Evolutionary conservation across 441 rosid species (phyloP).

Genomic region (Cnidoscolus chayamansa): DNA sequence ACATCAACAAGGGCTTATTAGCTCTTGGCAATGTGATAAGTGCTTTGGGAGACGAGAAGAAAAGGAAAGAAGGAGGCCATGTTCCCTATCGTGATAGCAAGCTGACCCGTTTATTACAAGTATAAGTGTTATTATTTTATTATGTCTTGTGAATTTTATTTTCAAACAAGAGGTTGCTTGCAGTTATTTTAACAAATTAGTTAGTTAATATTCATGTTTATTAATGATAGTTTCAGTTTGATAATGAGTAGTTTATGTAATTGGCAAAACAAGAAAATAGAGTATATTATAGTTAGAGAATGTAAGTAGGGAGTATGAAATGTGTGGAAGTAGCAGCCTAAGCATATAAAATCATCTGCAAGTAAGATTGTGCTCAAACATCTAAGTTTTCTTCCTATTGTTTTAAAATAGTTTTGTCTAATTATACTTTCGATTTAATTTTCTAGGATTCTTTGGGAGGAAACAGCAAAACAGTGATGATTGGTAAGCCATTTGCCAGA

Average conservation of each 20-base stretch:
- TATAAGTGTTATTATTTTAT: conserved; percentile 12
- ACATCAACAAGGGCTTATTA: conserved; percentile 88
- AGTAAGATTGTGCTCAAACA: not conserved
- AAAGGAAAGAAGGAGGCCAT: conserved; percentile 94
- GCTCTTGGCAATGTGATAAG: conserved; percentile 97
- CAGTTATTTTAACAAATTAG: not conserved
- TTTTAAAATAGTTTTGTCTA: conserved; percentile 4
- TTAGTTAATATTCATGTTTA: not conserved
- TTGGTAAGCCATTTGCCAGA: conserved; percentile 50
- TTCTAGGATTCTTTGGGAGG: conserved; percentile 93
- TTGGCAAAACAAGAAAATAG: no score
- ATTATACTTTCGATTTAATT: conserved; percentile 17
- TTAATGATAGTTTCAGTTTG: not conserved
- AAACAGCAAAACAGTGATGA: conserved; percentile 97
- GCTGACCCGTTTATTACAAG: conserved; percentile 95
- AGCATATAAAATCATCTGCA: not conserved
- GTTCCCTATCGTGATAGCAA: conserved; percentile 99
- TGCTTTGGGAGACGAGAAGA: conserved; percentile 93
- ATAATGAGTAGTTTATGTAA: not conserved
- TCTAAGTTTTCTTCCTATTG: not conserved
- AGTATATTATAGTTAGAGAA: not conserved
- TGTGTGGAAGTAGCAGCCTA: not conserved
- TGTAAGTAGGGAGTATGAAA: not conserved
- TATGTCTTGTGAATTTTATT: not conserved
- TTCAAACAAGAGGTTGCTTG: not conserved